Conservation (phyloP, 805 yeast species). For the Candida palmyrensis region DNA sequence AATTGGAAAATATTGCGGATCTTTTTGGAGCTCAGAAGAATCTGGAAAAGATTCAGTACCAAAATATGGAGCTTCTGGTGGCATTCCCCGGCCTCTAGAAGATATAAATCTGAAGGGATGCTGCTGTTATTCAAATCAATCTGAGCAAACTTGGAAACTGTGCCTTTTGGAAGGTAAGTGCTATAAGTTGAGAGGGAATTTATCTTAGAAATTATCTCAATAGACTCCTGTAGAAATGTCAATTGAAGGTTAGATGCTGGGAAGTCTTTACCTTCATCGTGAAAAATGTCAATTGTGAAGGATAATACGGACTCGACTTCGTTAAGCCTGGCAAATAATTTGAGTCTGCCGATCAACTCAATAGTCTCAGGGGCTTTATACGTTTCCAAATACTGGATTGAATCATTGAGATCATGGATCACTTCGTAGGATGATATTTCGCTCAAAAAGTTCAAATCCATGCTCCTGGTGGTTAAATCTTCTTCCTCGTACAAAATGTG, state of each 20-base stretch:
- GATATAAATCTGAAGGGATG: slow-evolving; percentile 31
- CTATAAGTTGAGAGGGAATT: slow-evolving; percentile 2
- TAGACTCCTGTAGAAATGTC: slow-evolving; percentile 15
- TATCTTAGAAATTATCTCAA: slow-evolving; percentile 3
- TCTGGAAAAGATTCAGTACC: slow-evolving; percentile 14
- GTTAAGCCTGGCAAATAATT: slow-evolving; percentile 22
- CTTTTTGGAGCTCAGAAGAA: slow-evolving; percentile 13
- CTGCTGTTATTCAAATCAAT: slow-evolving; percentile 30
- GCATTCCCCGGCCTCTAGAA: slow-evolving; percentile 16
- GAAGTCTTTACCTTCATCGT: background rate
- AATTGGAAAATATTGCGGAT: slow-evolving; percentile 20
- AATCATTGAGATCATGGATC: slow-evolving; percentile 22
- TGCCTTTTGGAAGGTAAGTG: slow-evolving; percentile 14
- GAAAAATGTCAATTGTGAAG: slow-evolving; percentile 10
- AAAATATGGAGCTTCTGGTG: slow-evolving; percentile 14
- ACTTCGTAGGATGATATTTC: slow-evolving; percentile 18
- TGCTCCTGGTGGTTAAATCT: slow-evolving; percentile 60
- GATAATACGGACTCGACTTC: slow-evolving; percentile 16
- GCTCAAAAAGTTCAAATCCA: slow-evolving; percentile 41
- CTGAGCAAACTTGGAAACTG: slow-evolving; percentile 33
- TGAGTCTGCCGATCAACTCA: slow-evolving; percentile 18
- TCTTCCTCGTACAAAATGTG: slow-evolving; percentile 73
- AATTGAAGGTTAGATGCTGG: slow-evolving; percentile 6
- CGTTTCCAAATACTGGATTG: slow-evolving; percentile 26
- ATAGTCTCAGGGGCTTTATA: no score